Conservation (phyloP, 495 filamentous ascomycete species). For the Penicillium maclennaniae region DNA sequence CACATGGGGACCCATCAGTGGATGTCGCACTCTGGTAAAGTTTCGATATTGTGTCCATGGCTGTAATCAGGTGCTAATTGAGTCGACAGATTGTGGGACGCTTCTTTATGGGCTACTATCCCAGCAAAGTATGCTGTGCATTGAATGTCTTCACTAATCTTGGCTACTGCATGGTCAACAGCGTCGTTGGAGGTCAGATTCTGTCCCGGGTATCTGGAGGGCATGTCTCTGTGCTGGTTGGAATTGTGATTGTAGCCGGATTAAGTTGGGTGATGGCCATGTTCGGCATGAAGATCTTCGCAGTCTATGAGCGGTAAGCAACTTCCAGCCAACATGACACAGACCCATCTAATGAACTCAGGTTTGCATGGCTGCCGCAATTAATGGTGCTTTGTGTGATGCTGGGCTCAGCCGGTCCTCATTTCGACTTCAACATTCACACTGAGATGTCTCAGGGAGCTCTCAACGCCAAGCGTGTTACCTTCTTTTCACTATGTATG, state of each 20-base stretch:
- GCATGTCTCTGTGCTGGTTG: conserved; percentile 59
- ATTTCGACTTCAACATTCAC: conserved; percentile 55
- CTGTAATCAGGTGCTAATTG: conserved; percentile 4
- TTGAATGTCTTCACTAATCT: conserved; percentile 68
- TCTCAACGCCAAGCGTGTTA: conserved; percentile 55
- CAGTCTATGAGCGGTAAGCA: conserved; percentile 58
- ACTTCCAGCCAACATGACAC: neutral
- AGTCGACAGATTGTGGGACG: conserved; percentile 56
- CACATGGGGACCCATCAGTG: conserved; percentile 67
- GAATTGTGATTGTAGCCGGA: conserved; percentile 63
- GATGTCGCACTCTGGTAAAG: conserved; percentile 66
- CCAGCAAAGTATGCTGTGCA: conserved; percentile 61
- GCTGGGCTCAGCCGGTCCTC: conserved; percentile 61
- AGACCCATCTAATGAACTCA: conserved; percentile 16
- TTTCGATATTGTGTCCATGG: neutral
- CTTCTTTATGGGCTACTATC: conserved; percentile 77
- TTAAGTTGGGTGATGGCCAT: conserved; percentile 62
- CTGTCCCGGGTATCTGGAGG: conserved; percentile 56
- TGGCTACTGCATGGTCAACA: conserved; percentile 65
- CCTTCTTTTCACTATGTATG: conserved; percentile 62
- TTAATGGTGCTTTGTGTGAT: conserved; percentile 61
- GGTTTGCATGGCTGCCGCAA: conserved; percentile 68
- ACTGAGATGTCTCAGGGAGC: conserved; percentile 34
- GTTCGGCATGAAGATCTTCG: conserved; percentile 72
- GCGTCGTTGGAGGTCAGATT: conserved; percentile 51